phyloP scores from a whole-genome alignment of 768 basidiomycete species.

The Strobilomyces confusus region DNA sequence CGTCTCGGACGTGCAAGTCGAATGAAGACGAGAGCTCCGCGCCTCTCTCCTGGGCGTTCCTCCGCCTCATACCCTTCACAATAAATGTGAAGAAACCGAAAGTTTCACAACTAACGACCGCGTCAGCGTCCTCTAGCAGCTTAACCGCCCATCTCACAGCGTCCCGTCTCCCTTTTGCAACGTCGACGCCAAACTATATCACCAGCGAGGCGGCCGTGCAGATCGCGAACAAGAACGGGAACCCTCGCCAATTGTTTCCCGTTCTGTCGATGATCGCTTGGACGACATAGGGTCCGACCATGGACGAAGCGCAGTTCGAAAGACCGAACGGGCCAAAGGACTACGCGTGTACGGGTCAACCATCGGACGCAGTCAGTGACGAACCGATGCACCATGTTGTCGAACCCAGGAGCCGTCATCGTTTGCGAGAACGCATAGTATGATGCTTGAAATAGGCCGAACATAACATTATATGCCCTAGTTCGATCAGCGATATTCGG shows the following conservation, averaged over 20 bases:
- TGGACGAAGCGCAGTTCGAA: slow-evolving; percentile 77
- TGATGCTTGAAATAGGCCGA: slow-evolving; percentile 80
- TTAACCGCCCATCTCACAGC: slow-evolving; percentile 55
- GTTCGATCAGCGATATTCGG: not conserved
- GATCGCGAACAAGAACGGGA: slow-evolving; percentile 77
- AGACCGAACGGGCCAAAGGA: slow-evolving; percentile 87
- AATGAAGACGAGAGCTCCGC: no score
- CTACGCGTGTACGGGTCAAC: slow-evolving; percentile 30
- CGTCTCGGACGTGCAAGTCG: no score
- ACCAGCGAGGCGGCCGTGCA: slow-evolving; percentile 62
- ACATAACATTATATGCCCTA: slow-evolving; percentile 77
- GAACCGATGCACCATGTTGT: slow-evolving; percentile 56
- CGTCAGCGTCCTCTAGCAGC: no score
- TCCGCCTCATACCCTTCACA: no score
- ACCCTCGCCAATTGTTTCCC: slow-evolving; percentile 78
- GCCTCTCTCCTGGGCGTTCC: no score
- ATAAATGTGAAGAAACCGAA: no score
- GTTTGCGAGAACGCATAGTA: slow-evolving; percentile 86
- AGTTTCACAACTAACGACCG: no score
- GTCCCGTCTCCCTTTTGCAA: slow-evolving; percentile 57
- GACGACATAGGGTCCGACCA: slow-evolving; percentile 83
- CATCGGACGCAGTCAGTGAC: not conserved
- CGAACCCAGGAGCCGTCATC: slow-evolving; percentile 88
- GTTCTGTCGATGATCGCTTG: slow-evolving; percentile 74
- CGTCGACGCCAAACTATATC: slow-evolving; percentile 74